Evolutionary conservation across 306 rosid species (phyloP).

Genomic region (Herpetospermum pedunculosum): DNA sequence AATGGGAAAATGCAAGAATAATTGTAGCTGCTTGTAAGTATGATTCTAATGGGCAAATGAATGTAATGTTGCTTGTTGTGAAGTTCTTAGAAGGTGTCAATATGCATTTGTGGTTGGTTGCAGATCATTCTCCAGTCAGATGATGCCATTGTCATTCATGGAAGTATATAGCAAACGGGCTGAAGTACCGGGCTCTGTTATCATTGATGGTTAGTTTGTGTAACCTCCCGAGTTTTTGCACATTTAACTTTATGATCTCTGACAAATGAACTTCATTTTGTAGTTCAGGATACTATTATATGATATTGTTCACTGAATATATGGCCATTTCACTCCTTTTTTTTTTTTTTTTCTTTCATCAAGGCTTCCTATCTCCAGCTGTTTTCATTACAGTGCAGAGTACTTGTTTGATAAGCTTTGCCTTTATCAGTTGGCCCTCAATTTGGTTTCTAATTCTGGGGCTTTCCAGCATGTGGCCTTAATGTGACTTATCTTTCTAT

Average conservation of each 20-base stretch:
- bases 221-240: not conserved
- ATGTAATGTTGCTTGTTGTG: not conserved
- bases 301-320: not conserved
- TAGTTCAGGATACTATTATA: not conserved
- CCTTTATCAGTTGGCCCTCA: no score
- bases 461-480: no score
- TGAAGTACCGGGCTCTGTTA: slow-evolving; percentile 54
- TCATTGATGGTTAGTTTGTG: slow-evolving; percentile 62
- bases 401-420: no score
- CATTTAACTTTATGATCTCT: not conserved
- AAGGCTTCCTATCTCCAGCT: no score
- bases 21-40: not conserved
- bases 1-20: not conserved
- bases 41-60: not conserved
- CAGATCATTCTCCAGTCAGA: slow-evolving; percentile 28
- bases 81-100: not conserved
- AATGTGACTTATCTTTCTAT: no score
- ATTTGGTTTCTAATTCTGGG: no score
- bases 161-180: slow-evolving; percentile 45
- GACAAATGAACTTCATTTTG: not conserved
- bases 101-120: slow-evolving; percentile 15
- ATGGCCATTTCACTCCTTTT: no score
- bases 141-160: slow-evolving; percentile 45
- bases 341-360: not conserved
- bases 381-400: no score